These are phyloP conservation scores for Tetradesmus lagerheimii DNA, from an alignment of 139 green algal species.

Conservation along the genomic window DNA sequence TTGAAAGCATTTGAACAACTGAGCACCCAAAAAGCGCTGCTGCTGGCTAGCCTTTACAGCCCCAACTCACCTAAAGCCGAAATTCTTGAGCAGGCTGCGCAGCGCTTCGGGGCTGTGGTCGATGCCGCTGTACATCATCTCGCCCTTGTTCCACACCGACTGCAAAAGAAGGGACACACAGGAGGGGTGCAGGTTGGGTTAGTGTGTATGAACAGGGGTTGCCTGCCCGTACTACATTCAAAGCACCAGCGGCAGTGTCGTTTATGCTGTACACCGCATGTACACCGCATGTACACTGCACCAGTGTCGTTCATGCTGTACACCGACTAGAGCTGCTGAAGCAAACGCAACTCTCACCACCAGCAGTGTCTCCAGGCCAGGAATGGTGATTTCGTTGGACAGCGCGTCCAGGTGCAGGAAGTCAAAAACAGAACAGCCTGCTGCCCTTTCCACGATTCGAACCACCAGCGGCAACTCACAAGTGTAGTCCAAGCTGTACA, in stretches of 20 bases:
- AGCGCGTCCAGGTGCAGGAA: constrained; percentile 65
- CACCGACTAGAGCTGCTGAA: too few species aligned
- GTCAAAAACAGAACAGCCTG: constrained; percentile 76
- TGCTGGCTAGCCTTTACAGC: too few species aligned
- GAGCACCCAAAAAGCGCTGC: too few species aligned
- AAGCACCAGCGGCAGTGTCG: too few species aligned
- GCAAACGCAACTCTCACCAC: background rate
- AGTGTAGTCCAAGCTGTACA: background rate
- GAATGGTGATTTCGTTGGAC: background rate
- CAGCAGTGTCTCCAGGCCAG: constrained; percentile 45
- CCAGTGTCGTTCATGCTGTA: too few species aligned
- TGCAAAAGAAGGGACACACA: background rate
- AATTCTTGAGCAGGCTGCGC: constrained; percentile 47
- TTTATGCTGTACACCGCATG: too few species aligned
- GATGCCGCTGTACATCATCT: constrained; percentile 60
- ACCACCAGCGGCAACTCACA: constrained; percentile 46
- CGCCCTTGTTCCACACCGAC: constrained; percentile 61
- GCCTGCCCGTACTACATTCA: too few species aligned
- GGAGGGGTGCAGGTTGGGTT: background rate
- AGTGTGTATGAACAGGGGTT: too few species aligned
- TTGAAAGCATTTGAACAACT: too few species aligned
- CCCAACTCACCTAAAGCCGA: too few species aligned
- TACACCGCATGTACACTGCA: too few species aligned
- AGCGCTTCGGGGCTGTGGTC: constrained; percentile 43
- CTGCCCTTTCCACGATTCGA: constrained; percentile 43